Percentiles rank a stretch among this genome's conserved stretches.
Conservation (phyloP, 1,139 yeast genomes). For the Komagataea norvegica region DNA sequence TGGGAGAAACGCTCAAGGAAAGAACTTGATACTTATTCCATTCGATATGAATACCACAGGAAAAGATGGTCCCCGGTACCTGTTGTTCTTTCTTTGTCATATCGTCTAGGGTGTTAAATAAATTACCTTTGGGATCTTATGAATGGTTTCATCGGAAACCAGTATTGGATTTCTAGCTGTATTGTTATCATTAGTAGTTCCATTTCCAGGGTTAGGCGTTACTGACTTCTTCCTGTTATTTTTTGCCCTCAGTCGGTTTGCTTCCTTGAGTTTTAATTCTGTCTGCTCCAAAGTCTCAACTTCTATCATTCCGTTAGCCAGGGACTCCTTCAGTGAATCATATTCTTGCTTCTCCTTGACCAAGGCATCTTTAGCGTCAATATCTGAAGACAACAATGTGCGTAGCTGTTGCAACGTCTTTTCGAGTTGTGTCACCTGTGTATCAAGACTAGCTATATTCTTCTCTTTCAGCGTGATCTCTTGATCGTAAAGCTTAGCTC, state of each 20-base stretch:
- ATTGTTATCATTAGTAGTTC: constrained; percentile 35
- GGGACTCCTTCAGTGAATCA: constrained; percentile 4
- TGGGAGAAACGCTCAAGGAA: too few relatives aligned
- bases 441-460: not conserved
- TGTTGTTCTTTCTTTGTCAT: not conserved
- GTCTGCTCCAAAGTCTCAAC: constrained; percentile 15
- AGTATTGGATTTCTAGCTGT: not conserved
- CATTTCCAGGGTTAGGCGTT: too few relatives aligned
- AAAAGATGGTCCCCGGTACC: too few relatives aligned
- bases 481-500: not conserved
- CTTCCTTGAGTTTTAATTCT: constrained; percentile 10
- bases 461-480: constrained; percentile 1
- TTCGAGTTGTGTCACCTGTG: constrained; percentile 6
- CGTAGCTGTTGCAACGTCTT: constrained; percentile 1
- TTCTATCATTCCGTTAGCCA: constrained; percentile 12
- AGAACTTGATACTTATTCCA: too few relatives aligned
- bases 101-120: not conserved
- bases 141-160: constrained; percentile 14
- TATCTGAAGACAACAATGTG: not conserved
- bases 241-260: constrained; percentile 9
- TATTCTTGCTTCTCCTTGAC: constrained; percentile 4
- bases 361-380: not conserved
- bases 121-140: constrained; percentile 19
- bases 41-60: too few relatives aligned
- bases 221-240: constrained; percentile 2